phyloP scores from a whole-genome alignment of 176 grass and related monocot genomes.

The Oropetium thomaeum region DNA sequence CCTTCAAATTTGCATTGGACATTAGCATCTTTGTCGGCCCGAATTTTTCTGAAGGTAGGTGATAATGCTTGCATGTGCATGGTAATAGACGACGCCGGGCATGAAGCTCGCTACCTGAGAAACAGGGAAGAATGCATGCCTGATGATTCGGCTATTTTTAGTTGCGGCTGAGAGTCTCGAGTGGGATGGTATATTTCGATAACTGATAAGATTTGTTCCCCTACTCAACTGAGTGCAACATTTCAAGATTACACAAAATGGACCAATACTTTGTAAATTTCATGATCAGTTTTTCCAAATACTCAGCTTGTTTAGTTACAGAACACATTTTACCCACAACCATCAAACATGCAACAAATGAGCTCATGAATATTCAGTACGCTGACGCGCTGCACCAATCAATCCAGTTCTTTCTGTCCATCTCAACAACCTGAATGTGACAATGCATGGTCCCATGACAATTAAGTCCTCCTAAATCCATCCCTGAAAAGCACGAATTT shows the following conservation, averaged over 20 bases:
- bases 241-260: neutral
- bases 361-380: neutral
- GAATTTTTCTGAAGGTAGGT: neutral
- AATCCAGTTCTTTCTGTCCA: neutral
- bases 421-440: neutral
- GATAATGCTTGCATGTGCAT: neutral
- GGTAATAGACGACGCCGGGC: neutral
- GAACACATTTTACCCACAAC: neutral
- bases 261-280: neutral
- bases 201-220: too few relatives aligned
- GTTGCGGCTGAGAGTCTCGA: slow-evolving; percentile 35
- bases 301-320: neutral
- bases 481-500: neutral
- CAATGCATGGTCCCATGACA: too few relatives aligned
- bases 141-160: neutral
- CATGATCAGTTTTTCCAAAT: neutral
- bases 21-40: neutral
- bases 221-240: neutral
- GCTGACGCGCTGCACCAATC: neutral
- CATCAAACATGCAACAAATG: neutral
- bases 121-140: neutral
- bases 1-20: neutral
- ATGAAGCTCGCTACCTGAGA: neutral
- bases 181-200: neutral
- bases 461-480: too few relatives aligned